Percentiles rank a stretch among this genome's conserved stretches.
These are phyloP conservation scores for Boletus barrowsii DNA, from an alignment of 768 basidiomycete genomes.

Conservation along the genomic window DNA sequence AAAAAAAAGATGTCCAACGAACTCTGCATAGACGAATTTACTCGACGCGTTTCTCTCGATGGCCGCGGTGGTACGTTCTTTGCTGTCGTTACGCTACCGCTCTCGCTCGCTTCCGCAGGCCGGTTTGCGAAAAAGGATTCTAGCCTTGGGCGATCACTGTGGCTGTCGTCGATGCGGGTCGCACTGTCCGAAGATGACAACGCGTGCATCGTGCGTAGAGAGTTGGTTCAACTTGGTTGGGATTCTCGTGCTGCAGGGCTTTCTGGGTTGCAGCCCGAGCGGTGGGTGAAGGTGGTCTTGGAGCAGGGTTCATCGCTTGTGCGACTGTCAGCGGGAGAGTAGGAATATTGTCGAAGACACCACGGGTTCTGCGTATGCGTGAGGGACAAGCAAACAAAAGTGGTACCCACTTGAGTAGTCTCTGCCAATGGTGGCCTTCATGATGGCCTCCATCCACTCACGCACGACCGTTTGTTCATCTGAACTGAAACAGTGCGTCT, in stretches of 20 bases:
- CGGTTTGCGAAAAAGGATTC: slow-evolving; percentile 57
- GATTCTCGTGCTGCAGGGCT: slow-evolving; percentile 80
- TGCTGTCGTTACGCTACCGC: slow-evolving; percentile 10
- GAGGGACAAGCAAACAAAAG: background rate
- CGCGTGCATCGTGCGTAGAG: slow-evolving; percentile 70
- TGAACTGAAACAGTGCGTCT: slow-evolving; percentile 88
- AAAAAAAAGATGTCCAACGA: slow-evolving; percentile 11
- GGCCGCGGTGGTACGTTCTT: slow-evolving; percentile 59
- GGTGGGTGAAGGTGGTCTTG: slow-evolving; percentile 89
- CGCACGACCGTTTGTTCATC: slow-evolving; percentile 81
- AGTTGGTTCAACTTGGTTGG: slow-evolving; percentile 80
- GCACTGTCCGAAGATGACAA: slow-evolving; percentile 34
- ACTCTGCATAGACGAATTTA: slow-evolving; percentile 30
- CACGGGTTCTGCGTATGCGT: slow-evolving; percentile 67
- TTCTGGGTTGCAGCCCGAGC: slow-evolving; percentile 86
- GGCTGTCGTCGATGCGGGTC: slow-evolving; percentile 17
- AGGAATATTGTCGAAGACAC: slow-evolving; percentile 94
- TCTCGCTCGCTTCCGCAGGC: slow-evolving; percentile 19
- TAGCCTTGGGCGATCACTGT: slow-evolving; percentile 45
- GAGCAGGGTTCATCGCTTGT: slow-evolving; percentile 94
- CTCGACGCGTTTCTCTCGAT: slow-evolving; percentile 57
- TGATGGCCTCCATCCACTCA: slow-evolving; percentile 99
- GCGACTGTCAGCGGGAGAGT: slow-evolving; percentile 94
- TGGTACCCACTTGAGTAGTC: slow-evolving; percentile 81
- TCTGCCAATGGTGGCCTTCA: slow-evolving; percentile 96